These are phyloP conservation scores for Sporobolomyces pararoseus DNA, from an alignment of 768 basidiomycete species.

Conservation along the genomic window DNA sequence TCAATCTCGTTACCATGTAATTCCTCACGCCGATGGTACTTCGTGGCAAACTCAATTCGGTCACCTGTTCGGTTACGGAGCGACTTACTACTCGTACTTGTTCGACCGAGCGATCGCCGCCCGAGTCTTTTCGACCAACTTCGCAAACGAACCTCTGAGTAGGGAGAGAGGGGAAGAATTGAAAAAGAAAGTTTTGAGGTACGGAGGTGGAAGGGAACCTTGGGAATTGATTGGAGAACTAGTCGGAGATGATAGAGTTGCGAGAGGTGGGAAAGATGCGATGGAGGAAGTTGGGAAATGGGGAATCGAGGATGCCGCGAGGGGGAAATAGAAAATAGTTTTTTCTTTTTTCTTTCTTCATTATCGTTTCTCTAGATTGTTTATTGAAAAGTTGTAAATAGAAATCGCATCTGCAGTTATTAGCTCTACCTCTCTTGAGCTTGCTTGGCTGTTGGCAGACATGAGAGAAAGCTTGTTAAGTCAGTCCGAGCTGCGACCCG, in stretches of 20 bases:
- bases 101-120: conserved; percentile 95
- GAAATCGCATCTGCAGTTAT: not conserved
- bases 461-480: too few relatives aligned
- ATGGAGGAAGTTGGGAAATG: conserved; percentile 89
- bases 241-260: conserved; percentile 63
- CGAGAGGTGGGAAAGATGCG: conserved; percentile 67
- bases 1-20: conserved; percentile 59
- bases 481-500: too few relatives aligned
- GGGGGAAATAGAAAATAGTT: not conserved
- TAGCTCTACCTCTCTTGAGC: too few relatives aligned
- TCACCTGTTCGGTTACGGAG: conserved; percentile 92
- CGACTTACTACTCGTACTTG: conserved; percentile 95
- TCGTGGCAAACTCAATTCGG: conserved; percentile 95
- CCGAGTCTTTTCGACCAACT: conserved; percentile 77
- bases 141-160: conserved; percentile 63
- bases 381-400: not conserved
- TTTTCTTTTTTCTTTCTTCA: too few relatives aligned
- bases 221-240: conserved; percentile 84
- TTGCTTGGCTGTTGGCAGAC: too few relatives aligned
- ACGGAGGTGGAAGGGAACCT: conserved; percentile 86
- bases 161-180: conserved; percentile 75
- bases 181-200: conserved; percentile 67
- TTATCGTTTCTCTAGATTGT: too few relatives aligned
- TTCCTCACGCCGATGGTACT: conserved; percentile 77
- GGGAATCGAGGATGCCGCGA: conserved; percentile 59